Base-by-base conservation (phyloP, 176 grass and related monocot species). In the Carex scoparia region DNA sequence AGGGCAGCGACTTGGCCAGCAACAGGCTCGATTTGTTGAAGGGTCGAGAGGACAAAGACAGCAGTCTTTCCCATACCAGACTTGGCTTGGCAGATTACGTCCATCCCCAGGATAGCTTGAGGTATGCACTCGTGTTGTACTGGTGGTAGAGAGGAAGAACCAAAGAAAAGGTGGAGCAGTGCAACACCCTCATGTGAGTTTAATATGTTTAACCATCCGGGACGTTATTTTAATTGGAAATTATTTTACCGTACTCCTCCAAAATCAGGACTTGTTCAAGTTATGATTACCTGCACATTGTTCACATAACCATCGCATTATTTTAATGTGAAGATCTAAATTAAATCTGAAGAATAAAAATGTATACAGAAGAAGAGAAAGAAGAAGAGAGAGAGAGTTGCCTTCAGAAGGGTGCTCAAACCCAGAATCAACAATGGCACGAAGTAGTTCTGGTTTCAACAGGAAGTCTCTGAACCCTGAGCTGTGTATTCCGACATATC, bases 41-140 rank as follows among this genome's bases (percentile, higher is more conserved):
- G 97, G 83, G 88, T 88, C 18, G 97, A 96, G 32, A 99, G 90
- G 64, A 99, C 97, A 78, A 99, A 99, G 23, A 99, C 97, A 16
- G 97, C 97, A 69, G 97, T 96, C 89, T 96, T 99, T 18, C 97
- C 97, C 97, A 99, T 99, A 56, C 97, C 97, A 67, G 93, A 99
- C 78, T 99, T 99, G 46, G 97, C 97, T 99, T 99, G 97, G 54
- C 97, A 99, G 79, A 96, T 92, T 60, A 99, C 93, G 82, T 99
- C 97, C 97, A 99, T 99, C 71, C 97, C 97, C 57, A 99, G 91
- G 83, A 96, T 94, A 87, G 97, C 97, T 96, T 99, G 97, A 86
- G 97, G 97, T 69, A 99, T 99, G 82, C 97, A 99, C 79, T 99
- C 97, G 16, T 99, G 97, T 99, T 99, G 97, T 81, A 99, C 93